Percentiles rank a stretch among this genome's conserved stretches.
Evolutionary conservation across 1,139 yeast species (phyloP).

Genomic region (Suzukiozyma palmioleophila): DNA sequence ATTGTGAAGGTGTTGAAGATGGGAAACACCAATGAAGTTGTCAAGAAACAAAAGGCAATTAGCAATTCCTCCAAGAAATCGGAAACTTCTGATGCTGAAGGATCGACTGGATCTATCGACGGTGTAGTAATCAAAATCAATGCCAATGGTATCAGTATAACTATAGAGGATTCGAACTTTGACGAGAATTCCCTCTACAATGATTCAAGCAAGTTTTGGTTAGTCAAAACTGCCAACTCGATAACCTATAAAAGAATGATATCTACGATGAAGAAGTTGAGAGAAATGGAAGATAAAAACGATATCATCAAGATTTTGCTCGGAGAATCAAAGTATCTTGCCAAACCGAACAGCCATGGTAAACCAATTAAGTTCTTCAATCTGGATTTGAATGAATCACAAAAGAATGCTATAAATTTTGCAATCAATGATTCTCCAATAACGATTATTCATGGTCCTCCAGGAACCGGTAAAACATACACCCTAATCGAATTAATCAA

Average conservation of each 20-base stretch:
- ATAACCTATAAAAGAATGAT: conserved; percentile 77
- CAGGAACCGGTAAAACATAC: conserved; percentile 62
- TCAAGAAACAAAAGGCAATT: conserved; percentile 15
- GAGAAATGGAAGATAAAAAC: conserved; percentile 39
- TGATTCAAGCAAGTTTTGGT: conserved; percentile 47
- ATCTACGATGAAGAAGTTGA: conserved; percentile 67
- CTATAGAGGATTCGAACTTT: conserved; percentile 52
- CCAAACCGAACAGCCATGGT: conserved; percentile 11
- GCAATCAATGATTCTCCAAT: conserved; percentile 37
- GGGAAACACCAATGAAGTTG: conserved; percentile 18
- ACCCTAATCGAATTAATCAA: conserved; percentile 82
- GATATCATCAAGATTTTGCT: conserved; percentile 42
- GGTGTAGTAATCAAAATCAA: conserved; percentile 59
- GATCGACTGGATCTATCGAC: conserved; percentile 34
- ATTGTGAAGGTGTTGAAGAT: conserved; percentile 52
- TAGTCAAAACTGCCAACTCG: conserved; percentile 65
- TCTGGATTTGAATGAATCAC: conserved; percentile 53
- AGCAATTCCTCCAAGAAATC: conserved; percentile 19
- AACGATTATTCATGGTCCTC: conserved; percentile 48
- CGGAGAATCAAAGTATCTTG: conserved; percentile 33
- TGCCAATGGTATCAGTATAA: conserved; percentile 45
- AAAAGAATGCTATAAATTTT: conserved; percentile 41
- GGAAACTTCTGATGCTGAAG: conserved; percentile 10
- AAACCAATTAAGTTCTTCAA: conserved; percentile 38
- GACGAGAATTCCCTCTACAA: conserved; percentile 46